phyloP scores from a whole-genome alignment of 495 filamentous ascomycete genomes.

The Rusavskia elegans region DNA sequence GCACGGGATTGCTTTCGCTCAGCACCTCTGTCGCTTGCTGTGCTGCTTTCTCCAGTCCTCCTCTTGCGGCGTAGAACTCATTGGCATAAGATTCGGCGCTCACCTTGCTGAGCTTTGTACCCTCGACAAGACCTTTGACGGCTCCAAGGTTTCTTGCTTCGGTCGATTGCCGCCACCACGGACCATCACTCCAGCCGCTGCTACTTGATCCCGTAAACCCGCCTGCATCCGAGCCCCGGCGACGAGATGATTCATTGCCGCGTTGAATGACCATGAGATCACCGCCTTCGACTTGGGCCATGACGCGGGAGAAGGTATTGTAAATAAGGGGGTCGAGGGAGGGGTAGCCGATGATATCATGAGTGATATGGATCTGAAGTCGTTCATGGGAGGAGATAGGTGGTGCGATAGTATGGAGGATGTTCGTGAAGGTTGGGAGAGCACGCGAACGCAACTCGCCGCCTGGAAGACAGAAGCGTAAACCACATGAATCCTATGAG shows the following conservation, averaged over 20 bases:
- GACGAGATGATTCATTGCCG: constrained; percentile 65
- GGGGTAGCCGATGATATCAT: constrained; percentile 87
- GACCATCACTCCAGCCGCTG: constrained; percentile 74
- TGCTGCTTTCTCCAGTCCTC: constrained; percentile 67
- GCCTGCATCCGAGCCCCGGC: constrained; percentile 41
- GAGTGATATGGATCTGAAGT: constrained; percentile 93
- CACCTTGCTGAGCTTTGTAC: constrained; percentile 73
- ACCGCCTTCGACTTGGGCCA: constrained; percentile 95
- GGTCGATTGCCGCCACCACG: constrained; percentile 77
- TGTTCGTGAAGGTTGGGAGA: constrained; percentile 84
- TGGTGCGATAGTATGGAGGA: constrained; percentile 87
- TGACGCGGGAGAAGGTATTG: constrained; percentile 84
- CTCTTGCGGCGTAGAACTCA: constrained; percentile 63
- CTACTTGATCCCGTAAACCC: constrained; percentile 35
- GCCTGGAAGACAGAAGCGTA: constrained; percentile 31
- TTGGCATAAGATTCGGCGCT: constrained; percentile 73
- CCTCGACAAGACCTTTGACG: constrained; percentile 67
- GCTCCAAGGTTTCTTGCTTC: constrained; percentile 60
- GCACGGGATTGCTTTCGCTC: constrained; percentile 72
- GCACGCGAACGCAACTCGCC: constrained; percentile 80
- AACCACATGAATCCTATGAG: no score
- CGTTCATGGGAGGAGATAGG: constrained; percentile 96
- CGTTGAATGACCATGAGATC: constrained; percentile 94
- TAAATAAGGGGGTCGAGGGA: constrained; percentile 89
- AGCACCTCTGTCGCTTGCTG: constrained; percentile 57